These are phyloP conservation scores for Tympanopsis confertula DNA, from an alignment of 2,329 filamentous ascomycete species.

Conservation along the genomic window DNA sequence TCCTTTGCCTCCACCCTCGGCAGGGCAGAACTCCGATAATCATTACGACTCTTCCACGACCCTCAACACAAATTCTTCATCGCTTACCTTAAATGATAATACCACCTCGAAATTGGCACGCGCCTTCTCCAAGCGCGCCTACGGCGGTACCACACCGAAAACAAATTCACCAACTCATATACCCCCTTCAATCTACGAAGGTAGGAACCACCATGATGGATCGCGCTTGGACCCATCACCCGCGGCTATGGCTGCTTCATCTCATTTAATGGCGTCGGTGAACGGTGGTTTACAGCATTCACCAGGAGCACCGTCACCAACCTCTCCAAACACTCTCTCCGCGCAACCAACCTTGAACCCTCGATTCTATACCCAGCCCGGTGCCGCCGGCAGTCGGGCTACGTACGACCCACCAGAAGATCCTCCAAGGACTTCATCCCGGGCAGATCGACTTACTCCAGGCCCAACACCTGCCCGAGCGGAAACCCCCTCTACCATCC, in stretches of 20 bases:
- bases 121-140: constrained; percentile 32
- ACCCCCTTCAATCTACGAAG: constrained; percentile 30
- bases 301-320: constrained; percentile 13
- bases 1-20: constrained; percentile 34
- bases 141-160: constrained; percentile 31
- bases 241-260: constrained; percentile 26
- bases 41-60: constrained; percentile 8
- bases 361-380: constrained; percentile 11
- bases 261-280: constrained; percentile 27
- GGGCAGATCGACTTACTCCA: not conserved
- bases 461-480: not conserved
- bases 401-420: not conserved
- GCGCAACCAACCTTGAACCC: constrained; percentile 5
- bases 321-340: constrained; percentile 11
- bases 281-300: constrained; percentile 26
- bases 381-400: not conserved
- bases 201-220: constrained; percentile 23
- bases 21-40: constrained; percentile 14
- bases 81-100: constrained; percentile 20
- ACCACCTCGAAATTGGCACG: constrained; percentile 22
- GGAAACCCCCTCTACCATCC: not conserved
- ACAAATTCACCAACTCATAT: constrained; percentile 35
- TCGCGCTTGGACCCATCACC: constrained; percentile 29
- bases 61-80: constrained; percentile 5
- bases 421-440: not conserved